phyloP scores from a whole-genome alignment of 495 filamentous ascomycete genomes.

The Lophium mytilinum region DNA sequence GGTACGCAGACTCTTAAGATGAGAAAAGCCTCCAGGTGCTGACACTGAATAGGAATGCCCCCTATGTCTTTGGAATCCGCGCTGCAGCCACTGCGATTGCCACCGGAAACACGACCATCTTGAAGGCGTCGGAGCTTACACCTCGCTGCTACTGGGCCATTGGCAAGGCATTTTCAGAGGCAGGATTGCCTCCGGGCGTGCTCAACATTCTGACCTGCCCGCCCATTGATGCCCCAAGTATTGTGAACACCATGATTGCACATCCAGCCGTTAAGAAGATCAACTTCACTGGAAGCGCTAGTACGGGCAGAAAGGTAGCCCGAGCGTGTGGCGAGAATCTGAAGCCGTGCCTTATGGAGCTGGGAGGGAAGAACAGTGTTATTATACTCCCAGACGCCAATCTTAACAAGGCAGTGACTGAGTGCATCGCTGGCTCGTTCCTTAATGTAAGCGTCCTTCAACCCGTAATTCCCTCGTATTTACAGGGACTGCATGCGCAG shows the following conservation, averaged over 20 bases:
- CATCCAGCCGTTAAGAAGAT: conserved; percentile 52
- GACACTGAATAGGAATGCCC: conserved; percentile 27
- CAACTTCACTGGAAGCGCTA: conserved; percentile 55
- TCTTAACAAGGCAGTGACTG: conserved; percentile 46
- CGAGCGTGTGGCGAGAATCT: conserved; percentile 51
- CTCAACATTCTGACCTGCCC: conserved; percentile 50
- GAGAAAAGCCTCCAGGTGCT: too few relatives aligned
- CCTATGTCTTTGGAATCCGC: conserved; percentile 31
- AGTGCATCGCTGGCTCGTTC: conserved; percentile 46
- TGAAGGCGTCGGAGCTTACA: conserved; percentile 71
- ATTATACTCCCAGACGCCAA: conserved; percentile 54
- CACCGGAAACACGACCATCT: conserved; percentile 66
- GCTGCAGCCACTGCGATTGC: conserved; percentile 69
- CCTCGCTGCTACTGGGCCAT: conserved; percentile 70
- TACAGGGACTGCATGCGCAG: too few relatives aligned
- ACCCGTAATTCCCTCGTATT: too few relatives aligned
- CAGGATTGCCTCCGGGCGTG: conserved; percentile 57
- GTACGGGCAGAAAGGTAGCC: conserved; percentile 49
- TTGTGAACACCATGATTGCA: conserved; percentile 51
- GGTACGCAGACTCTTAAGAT: conserved; percentile 29
- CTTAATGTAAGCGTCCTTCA: conserved; percentile 35
- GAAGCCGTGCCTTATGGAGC: conserved; percentile 61
- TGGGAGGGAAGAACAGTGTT: conserved; percentile 54
- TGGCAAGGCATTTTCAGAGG: conserved; percentile 59
- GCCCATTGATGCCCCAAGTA: conserved; percentile 43